These are phyloP conservation scores for Sphenostylis stenocarpa DNA, from an alignment of 306 rosid genomes.

Conservation along the genomic window DNA sequence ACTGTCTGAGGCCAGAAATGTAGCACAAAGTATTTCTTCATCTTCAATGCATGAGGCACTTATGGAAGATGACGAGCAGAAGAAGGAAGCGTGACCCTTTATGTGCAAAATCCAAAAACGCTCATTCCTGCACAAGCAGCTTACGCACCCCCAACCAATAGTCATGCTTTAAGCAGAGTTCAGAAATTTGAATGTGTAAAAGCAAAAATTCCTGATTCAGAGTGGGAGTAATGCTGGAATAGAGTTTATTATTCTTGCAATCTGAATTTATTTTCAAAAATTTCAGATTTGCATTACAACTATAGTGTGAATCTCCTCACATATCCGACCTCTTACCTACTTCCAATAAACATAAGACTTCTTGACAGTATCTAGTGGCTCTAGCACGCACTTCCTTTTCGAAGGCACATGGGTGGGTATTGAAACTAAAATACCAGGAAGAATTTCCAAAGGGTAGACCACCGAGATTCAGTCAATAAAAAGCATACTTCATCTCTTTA, in stretches of 20 bases:
- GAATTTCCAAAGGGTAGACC: neutral
- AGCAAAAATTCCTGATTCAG: slow-evolving; percentile 2
- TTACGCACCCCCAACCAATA: neutral
- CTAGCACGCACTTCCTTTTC: neutral
- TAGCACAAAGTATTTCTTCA: neutral
- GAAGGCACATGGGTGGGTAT: slow-evolving; percentile 4
- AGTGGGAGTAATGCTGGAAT: neutral
- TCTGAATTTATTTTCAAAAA: slow-evolving; percentile 11
- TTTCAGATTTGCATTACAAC: neutral
- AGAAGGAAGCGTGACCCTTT: slow-evolving; percentile 60
- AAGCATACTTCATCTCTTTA: slow-evolving; percentile 16
- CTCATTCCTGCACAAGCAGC: neutral
- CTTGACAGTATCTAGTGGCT: neutral
- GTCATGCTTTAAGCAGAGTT: neutral
- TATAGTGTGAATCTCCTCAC: neutral
- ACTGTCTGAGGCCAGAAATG: neutral
- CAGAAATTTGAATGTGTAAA: neutral
- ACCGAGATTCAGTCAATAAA: slow-evolving; percentile 7
- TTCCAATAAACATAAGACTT: neutral
- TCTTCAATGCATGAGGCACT: slow-evolving; percentile 33
- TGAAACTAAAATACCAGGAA: neutral
- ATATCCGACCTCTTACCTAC: neutral
- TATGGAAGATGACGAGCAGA: slow-evolving; percentile 51
- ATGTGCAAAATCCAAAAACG: too few relatives aligned
- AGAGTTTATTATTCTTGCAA: neutral